Percentiles rank a stretch among this genome's conserved stretches.
These are phyloP conservation scores for Phytophthora constricta DNA, from an alignment of 352 stramenopile genomes.

Conservation along the genomic window DNA sequence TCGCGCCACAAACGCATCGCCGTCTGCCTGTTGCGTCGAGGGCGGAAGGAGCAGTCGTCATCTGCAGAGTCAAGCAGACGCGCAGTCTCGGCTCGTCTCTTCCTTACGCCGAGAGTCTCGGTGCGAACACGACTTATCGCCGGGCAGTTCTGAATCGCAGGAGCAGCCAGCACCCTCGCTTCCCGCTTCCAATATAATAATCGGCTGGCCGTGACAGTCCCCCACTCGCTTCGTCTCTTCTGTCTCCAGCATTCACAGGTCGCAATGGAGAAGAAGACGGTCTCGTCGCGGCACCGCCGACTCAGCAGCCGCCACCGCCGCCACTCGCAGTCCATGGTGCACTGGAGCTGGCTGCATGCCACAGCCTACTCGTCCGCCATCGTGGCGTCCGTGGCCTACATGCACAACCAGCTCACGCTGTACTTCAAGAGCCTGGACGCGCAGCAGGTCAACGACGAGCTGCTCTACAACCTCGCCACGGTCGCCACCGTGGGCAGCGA, in stretches of 20 bases:
- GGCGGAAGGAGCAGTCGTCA: conserved; percentile 1
- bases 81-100: not conserved
- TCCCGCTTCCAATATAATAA: not conserved
- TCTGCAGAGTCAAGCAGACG: not conserved
- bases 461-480: conserved; percentile 42
- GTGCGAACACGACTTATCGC: too few relatives aligned
- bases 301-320: conserved; percentile 20
- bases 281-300: conserved; percentile 3
- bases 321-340: conserved; percentile 37
- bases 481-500: conserved; percentile 35
- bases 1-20: not conserved
- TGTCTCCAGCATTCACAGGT: not conserved
- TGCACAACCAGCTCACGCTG: conserved; percentile 56
- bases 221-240: not conserved
- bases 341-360: conserved; percentile 81
- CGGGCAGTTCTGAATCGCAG: conserved; percentile 26
- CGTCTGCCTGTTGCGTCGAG: not conserved
- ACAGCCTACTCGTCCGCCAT: conserved; percentile 73
- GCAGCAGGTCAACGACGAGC: conserved; percentile 42
- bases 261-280: conserved; percentile 25
- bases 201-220: not conserved
- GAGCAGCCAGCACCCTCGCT: not conserved
- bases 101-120: not conserved
- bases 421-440: conserved; percentile 51
- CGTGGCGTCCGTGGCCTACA: conserved; percentile 73